phyloP scores from a whole-genome alignment of 1,284 basidiomycete genomes.

The Cronartium quercuum region DNA sequence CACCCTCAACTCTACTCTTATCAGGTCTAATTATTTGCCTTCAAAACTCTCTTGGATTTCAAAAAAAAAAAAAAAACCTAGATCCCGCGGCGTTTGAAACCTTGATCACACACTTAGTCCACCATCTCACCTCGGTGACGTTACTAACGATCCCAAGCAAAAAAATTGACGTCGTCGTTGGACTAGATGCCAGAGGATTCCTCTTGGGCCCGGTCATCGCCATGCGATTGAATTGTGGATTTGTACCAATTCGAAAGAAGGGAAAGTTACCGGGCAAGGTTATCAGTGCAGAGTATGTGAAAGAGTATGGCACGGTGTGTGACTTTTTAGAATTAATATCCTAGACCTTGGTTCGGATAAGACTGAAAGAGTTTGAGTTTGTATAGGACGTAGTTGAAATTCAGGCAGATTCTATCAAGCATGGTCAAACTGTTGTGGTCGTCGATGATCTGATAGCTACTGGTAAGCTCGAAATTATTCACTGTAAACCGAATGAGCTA shows the following conservation, averaged over 20 bases:
- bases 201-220: constrained; percentile 89
- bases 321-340: not conserved
- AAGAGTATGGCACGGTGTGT: constrained; percentile 83
- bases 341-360: not conserved
- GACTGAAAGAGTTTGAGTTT: not conserved
- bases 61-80: not conserved
- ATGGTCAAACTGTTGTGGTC: constrained; percentile 77
- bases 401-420: constrained; percentile 75
- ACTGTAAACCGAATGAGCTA: not conserved
- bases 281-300: constrained; percentile 71
- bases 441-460: constrained; percentile 97
- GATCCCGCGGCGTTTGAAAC: constrained; percentile 53
- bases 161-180: constrained; percentile 90
- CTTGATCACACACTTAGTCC: constrained; percentile 79
- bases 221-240: constrained; percentile 81
- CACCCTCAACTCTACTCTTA: not conserved
- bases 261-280: constrained; percentile 90
- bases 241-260: constrained; percentile 89
- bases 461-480: constrained; percentile 54
- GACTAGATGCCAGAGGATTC: constrained; percentile 93
- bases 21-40: not conserved
- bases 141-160: constrained; percentile 57
- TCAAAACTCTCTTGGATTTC: too few relatives aligned
- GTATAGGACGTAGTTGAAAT: constrained; percentile 84
- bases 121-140: constrained; percentile 69